Conservation (phyloP, 2,329 filamentous ascomycete species). For the Gliomastix tumulicola region DNA sequence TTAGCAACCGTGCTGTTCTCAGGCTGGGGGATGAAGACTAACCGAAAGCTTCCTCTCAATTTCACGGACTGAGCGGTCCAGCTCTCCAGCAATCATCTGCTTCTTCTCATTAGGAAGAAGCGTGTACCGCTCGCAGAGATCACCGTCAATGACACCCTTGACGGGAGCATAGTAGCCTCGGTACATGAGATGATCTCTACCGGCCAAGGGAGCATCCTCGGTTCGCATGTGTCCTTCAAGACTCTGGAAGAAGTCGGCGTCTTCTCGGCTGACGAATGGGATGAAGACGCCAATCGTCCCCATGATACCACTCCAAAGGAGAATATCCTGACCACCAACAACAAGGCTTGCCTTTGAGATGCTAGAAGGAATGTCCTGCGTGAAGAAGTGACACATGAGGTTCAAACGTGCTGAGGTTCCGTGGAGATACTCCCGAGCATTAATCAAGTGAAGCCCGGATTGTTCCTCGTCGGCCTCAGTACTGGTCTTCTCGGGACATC, state of each 20-base stretch:
- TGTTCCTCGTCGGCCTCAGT: conserved; percentile 89
- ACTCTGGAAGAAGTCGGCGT: conserved; percentile 95
- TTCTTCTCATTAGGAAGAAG: conserved; percentile 82
- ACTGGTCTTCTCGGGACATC: conserved; percentile 78
- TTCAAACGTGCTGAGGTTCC: conserved; percentile 80
- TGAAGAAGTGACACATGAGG: conserved; percentile 81
- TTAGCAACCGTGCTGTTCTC: conserved; percentile 31
- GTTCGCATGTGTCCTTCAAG: conserved; percentile 81
- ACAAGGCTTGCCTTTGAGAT: conserved; percentile 86
- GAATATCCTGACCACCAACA: conserved; percentile 81
- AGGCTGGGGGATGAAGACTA: conserved; percentile 22
- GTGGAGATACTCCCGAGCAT: conserved; percentile 84
- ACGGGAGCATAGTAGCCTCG: conserved; percentile 93
- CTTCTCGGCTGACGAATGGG: conserved; percentile 84
- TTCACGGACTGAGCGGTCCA: conserved; percentile 84
- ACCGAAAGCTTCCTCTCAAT: conserved; percentile 92
- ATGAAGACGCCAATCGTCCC: conserved; percentile 91
- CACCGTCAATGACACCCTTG: conserved; percentile 94
- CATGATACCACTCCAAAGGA: conserved; percentile 91
- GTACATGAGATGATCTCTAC: conserved; percentile 92
- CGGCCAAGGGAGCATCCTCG: conserved; percentile 82
- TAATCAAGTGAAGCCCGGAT: conserved; percentile 81
- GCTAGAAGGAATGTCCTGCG: conserved; percentile 86
- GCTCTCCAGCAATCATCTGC: conserved; percentile 86
- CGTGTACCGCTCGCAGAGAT: conserved; percentile 88